Evolutionary conservation across 2,329 filamentous ascomycete species (phyloP), one percentile per base, ranked within the genome.

Genomic region (Cladosporium austrohemisphaericum): DNA sequence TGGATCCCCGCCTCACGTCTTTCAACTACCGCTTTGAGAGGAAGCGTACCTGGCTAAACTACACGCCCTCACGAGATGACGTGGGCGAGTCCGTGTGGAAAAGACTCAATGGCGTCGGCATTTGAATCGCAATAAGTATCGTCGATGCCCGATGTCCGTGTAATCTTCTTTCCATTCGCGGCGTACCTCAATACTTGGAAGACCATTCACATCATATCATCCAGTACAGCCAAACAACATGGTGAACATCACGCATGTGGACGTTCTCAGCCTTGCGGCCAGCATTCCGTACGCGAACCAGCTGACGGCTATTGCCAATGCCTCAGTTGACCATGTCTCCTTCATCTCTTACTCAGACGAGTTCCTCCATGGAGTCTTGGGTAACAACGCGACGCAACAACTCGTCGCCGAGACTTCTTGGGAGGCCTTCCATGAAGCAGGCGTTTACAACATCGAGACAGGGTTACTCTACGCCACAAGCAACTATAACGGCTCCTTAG

Each of bases 381-480:
- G 64, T 7, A 40, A 54, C n/a, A 62, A 65, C 44, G 59, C 57
- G 13, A 58, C 63, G 4, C 56, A 60, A 32, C 40, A 59, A 20
- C 49, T 66, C 13, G 57, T 65, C 9, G 50, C 58, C 3, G 50
- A 59, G 14, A 45, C 56, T 2, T 38, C 57, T 5, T 65, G 56
- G 50, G 50, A 59, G 22, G 63, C 64, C n/a, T 66, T 66, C 48
- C 72, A 75, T 57, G 72, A 74, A 55, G 61, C 62, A 10, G 65
- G 65, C 20, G 58, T 66, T 14, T 68, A 65, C 54, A 61, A 65
- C 47, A 55, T 54, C 16, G 57, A 53, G 2, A 68, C 64, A 2
- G 68, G 71, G 47, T 66, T 67, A 28, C 52, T 74, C 7, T 74
- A 73, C 43, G 66, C 71, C 11, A 69, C 71, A 1, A 68, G 64